Base-by-base conservation (phyloP, 2,329 filamentous ascomycete species). In the Reticulascus tulasneorum region DNA sequence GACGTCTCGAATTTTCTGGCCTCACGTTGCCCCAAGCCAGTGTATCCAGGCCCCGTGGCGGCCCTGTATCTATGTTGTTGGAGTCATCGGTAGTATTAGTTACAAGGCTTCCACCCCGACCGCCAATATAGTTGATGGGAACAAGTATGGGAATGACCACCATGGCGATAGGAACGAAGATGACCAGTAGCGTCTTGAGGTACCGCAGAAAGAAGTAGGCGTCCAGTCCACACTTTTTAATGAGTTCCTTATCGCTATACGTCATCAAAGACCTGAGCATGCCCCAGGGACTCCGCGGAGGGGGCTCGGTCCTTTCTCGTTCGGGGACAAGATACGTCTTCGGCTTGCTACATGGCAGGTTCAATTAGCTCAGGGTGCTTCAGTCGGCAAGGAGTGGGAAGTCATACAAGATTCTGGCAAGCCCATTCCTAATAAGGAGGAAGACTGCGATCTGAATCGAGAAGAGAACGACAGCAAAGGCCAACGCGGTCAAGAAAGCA, bases 151-250 rank as follows among this genome's bases (percentile, higher is more conserved):
- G 93, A 35, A 96, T 69, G 19, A 94, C 82, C 33, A 96, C 54
- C 18, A 78, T 48, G 10, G 85, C 80, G 38, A 95, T 79, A 2
- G 93, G 89, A 24, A 94, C 66, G 57, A 98, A 97, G 44, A 98
- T 94, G 55, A 95, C 82, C 27, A 97, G 75, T 6, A 97, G 77
- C 59, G 54, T 75, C 47, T 76, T 76, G 11, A 79, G 75, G 54
- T 95, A 98, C 44, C 94, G 85, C 2, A 98, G 73, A 60, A 98
- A 98, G 68, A 97, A 95, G 64, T 95, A 98, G 53, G 91, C 89
- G 57, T 98, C 93, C 9, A 98, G 76, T 13, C 93, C 93, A 49
- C 91, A 96, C 61, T 96, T 94, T 35, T 91, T 84, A 51, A 98
- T 94, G 48, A 98, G 79, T 49, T 94, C 87, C 10, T 86, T 73